Evolutionary conservation across 1,284 basidiomycete genomes (phyloP).

Genomic region (Cutaneotrichosporon sp.): DNA sequence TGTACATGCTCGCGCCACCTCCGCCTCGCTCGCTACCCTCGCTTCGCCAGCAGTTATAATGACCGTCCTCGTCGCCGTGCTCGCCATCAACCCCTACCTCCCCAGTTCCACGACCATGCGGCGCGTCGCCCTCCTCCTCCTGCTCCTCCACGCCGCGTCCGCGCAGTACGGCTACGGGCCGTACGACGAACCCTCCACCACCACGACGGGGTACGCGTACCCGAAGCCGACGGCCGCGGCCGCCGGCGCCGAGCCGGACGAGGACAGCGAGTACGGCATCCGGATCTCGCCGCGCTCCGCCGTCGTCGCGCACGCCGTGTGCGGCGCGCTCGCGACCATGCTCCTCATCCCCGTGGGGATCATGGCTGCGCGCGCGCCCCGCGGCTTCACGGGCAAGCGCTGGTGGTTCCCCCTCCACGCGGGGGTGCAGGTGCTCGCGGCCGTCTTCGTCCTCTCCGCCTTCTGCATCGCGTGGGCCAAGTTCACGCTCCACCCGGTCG

Average conservation of each 20-base stretch:
- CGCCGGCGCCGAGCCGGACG: too few relatives aligned
- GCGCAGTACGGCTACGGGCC: slow-evolving; percentile 1
- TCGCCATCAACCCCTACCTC: neutral
- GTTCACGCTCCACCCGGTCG: slow-evolving; percentile 11
- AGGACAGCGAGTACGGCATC: neutral
- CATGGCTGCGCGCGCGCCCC: slow-evolving; percentile 61
- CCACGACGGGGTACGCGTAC: neutral
- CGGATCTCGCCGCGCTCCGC: slow-evolving; percentile 28
- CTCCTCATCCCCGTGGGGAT: slow-evolving; percentile 63
- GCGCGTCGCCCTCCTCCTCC: neutral
- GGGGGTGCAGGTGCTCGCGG: slow-evolving; percentile 55
- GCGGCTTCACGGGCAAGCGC: slow-evolving; percentile 57
- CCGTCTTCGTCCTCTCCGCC: slow-evolving; percentile 58
- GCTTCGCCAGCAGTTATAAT: neutral
- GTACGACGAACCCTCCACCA: neutral
- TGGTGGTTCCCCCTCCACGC: slow-evolving; percentile 62
- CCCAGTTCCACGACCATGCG: neutral
- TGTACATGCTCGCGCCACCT: neutral
- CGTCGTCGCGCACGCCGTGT: slow-evolving; percentile 61
- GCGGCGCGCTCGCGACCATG: slow-evolving; percentile 61
- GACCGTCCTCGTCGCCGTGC: neutral
- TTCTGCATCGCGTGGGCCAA: slow-evolving; percentile 44
- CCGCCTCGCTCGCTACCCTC: neutral
- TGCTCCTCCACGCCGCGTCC: neutral
- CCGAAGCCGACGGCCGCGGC: neutral